Base-by-base conservation (phyloP, 1,139 yeast species). In the Lodderomyces margitis region DNA sequence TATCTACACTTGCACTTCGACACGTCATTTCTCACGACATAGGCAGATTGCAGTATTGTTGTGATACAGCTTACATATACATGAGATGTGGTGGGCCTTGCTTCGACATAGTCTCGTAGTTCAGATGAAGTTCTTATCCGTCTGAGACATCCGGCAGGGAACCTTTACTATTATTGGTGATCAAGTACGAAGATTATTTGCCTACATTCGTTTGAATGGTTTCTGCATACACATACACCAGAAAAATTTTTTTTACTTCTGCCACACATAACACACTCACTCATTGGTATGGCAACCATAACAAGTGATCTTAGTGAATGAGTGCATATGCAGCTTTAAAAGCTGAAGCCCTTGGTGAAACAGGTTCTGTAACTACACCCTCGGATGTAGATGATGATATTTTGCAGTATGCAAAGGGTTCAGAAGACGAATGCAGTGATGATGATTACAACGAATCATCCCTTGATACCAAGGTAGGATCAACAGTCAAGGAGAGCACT, bases 251-350 rank as follows among this genome's bases (percentile, higher is more conserved):
- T 28, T 11, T 4, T 4, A 6, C 16, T 3, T 3, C 28, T 28
- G 5, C 19, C 19, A 28, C 17, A 6, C 19, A 15, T 19, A 28
- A 7, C 19, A 5, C 19, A 6, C n/a, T n/a, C n/a, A n/a, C n/a
- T n/a, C n/a, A 28, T 9, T 27, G 30, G 5, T 7, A 24, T 4
- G 15, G 9, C 4, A 28, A n/a, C n/a, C n/a, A n/a, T 4, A 28
- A 15, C 32, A 28, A 28, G 32, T 15, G 6, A 25, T 5, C 14
- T 32, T 12, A n/a, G 16, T 16, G 21, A 20, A 62, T 76, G 74
- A 76, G 81, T 61, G 81, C 81, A 5, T 76, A 69, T 57, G 80
- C 81, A n/a, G 80, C 80, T 1, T 53, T 74, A 11, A 37, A 21
- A 21, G 33, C 27, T 8, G 21, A 21, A 11, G 35, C 15, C 15